These are phyloP conservation scores for Brassica cretica DNA, from an alignment of 345 rosid genomes.

Conservation along the genomic window DNA sequence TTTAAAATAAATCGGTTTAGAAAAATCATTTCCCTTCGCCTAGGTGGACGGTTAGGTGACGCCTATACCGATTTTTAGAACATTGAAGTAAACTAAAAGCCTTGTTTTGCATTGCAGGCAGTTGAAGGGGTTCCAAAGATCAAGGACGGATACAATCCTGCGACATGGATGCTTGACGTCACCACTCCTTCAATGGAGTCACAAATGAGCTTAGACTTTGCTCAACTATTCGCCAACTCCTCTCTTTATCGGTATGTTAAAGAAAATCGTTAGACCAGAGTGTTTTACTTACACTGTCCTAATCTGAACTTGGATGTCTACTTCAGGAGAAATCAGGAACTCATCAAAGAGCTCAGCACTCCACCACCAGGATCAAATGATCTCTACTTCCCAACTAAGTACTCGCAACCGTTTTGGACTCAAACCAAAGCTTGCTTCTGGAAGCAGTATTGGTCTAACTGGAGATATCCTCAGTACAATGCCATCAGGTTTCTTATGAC, in stretches of 20 bases:
- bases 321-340: conserved; percentile 68
- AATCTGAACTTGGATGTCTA: neutral
- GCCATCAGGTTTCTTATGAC: conserved; percentile 75
- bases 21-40: neutral
- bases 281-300: neutral
- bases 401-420: conserved; percentile 59
- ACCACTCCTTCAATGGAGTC: conserved; percentile 64
- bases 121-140: conserved; percentile 73
- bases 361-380: conserved; percentile 63
- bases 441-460: conserved; percentile 75
- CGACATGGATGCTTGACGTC: conserved; percentile 95
- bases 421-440: conserved; percentile 77
- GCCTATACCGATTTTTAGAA: neutral
- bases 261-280: neutral
- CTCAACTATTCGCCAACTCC: conserved; percentile 63
- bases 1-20: neutral
- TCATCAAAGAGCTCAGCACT: conserved; percentile 58
- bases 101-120: conserved; percentile 55
- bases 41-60: neutral
- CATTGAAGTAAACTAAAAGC: neutral
- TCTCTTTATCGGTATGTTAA: conserved; percentile 64
- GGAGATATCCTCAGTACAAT: conserved; percentile 79
- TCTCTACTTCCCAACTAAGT: conserved; percentile 62
- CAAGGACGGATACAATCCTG: conserved; percentile 75
- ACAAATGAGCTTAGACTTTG: conserved; percentile 69